These are phyloP conservation scores for Phaeoacremonium minimum DNA, from an alignment of 2,329 filamentous ascomycete species.

Conservation along the genomic window DNA sequence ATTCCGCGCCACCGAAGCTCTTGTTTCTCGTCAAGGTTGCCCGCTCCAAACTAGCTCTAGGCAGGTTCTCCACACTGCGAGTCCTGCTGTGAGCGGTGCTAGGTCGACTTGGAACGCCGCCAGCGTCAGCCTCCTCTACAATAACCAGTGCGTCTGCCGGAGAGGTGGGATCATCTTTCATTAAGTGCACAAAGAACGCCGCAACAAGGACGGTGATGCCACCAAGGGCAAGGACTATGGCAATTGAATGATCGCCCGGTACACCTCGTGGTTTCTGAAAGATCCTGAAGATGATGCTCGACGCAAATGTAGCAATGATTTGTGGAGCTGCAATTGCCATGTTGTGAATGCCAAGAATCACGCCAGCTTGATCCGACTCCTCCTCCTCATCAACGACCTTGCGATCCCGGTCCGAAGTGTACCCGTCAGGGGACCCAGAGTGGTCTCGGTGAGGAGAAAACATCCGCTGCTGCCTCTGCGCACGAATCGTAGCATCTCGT, in stretches of 20 bases:
- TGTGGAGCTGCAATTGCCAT: constrained; percentile 90
- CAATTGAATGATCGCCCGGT: constrained; percentile 81
- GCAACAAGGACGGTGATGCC: constrained; percentile 75
- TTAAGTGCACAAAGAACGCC: constrained; percentile 65
- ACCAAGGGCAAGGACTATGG: constrained; percentile 80
- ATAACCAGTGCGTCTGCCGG: constrained; percentile 32
- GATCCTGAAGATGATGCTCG: constrained; percentile 76
- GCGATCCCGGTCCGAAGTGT: constrained; percentile 19
- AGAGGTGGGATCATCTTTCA: constrained; percentile 54
- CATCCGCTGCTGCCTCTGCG: constrained; percentile 22
- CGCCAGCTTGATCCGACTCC: constrained; percentile 73
- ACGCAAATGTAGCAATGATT: constrained; percentile 82
- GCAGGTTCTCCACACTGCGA: constrained; percentile 34
- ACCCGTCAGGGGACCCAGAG: constrained; percentile 14
- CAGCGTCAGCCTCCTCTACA: constrained; percentile 35
- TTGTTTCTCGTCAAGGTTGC: constrained; percentile 42
- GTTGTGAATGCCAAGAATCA: constrained; percentile 93
- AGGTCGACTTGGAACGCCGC: constrained; percentile 16
- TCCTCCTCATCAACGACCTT: constrained; percentile 34
- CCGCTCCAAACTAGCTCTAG: constrained; percentile 37
- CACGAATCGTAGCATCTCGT: constrained; percentile 59
- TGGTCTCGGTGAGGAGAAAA: constrained; percentile 7
- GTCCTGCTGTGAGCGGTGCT: constrained; percentile 27
- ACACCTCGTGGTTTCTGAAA: constrained; percentile 84
- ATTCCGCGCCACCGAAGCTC: constrained; percentile 46